phyloP scores from a whole-genome alignment of 2,329 filamentous ascomycete genomes.

The Colletotrichum spinosum region DNA sequence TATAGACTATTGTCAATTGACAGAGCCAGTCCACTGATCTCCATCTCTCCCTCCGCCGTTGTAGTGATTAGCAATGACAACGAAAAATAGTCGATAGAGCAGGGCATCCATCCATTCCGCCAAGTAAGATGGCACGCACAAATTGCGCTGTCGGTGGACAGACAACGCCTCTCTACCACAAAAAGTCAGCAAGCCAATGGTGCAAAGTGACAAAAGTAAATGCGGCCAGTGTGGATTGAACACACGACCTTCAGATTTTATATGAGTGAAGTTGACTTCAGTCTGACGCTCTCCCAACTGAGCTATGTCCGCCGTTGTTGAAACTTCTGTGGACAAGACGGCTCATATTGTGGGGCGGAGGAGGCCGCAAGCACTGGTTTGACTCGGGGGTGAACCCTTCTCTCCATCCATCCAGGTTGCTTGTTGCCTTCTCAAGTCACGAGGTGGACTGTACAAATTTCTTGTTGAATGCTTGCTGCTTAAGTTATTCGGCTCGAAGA shows the following conservation, averaged over 20 bases:
- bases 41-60: too few relatives aligned
- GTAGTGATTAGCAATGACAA: too few relatives aligned
- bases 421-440: too few relatives aligned
- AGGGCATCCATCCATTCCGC: too few relatives aligned
- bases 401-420: too few relatives aligned
- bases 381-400: neutral
- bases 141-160: neutral
- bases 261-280: neutral
- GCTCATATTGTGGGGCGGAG: neutral
- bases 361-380: slow-evolving; percentile 3
- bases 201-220: neutral
- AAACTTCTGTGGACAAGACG: fast-evolving
- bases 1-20: too few relatives aligned
- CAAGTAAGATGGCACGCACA: neutral
- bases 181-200: too few relatives aligned
- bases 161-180: neutral
- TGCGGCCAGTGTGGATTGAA: slow-evolving; percentile 26
- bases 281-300: slow-evolving; percentile 22
- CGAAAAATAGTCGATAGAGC: too few relatives aligned
- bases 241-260: slow-evolving; percentile 9
- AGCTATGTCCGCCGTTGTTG: slow-evolving; percentile 22
- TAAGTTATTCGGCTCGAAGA: too few relatives aligned
- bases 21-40: too few relatives aligned
- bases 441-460: too few relatives aligned
- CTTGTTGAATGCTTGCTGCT: too few relatives aligned